Evolutionary conservation across 2,329 filamentous ascomycete species (phyloP).

Genomic region (Colletotrichum chrysophilum): DNA sequence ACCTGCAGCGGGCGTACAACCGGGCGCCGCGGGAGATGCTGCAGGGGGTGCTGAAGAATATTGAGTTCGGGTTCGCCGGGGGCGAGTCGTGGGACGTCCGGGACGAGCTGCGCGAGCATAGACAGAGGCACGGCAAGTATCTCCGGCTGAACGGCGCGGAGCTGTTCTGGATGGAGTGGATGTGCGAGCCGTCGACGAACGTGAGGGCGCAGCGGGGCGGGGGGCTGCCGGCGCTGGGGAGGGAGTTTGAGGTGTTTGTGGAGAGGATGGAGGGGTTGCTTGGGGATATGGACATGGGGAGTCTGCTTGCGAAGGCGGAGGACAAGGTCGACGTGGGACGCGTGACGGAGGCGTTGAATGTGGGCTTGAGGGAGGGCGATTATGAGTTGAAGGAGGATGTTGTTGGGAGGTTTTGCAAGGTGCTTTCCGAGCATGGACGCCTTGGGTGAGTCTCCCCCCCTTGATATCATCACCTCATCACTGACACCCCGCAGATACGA

Average conservation of each 20-base stretch:
- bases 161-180: conserved; percentile 11
- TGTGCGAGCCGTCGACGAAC: conserved; percentile 23
- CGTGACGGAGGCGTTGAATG: neutral
- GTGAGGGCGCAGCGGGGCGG: conserved; percentile 24
- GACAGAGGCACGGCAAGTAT: neutral
- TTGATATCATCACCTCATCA: neutral
- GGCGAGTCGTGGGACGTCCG: neutral
- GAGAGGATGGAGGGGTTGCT: conserved; percentile 35
- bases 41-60: conserved; percentile 21
- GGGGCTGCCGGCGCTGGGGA: conserved; percentile 3
- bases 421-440: conserved; percentile 28
- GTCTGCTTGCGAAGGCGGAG: conserved; percentile 25
- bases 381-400: conserved; percentile 15
- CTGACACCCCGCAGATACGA: neutral
- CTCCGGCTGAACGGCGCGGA: neutral
- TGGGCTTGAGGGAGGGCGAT: neutral
- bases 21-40: conserved; percentile 34
- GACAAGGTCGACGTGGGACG: neutral
- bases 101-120: neutral
- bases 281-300: conserved; percentile 27
- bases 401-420: conserved; percentile 31
- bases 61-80: neutral
- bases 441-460: conserved; percentile 21
- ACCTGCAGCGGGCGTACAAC: conserved; percentile 26
- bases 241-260: conserved; percentile 34